Evolutionary conservation across 495 filamentous ascomycete species (phyloP), one percentile per base, ranked within the genome.

Genomic region (Lasiosphaeria miniovina): DNA sequence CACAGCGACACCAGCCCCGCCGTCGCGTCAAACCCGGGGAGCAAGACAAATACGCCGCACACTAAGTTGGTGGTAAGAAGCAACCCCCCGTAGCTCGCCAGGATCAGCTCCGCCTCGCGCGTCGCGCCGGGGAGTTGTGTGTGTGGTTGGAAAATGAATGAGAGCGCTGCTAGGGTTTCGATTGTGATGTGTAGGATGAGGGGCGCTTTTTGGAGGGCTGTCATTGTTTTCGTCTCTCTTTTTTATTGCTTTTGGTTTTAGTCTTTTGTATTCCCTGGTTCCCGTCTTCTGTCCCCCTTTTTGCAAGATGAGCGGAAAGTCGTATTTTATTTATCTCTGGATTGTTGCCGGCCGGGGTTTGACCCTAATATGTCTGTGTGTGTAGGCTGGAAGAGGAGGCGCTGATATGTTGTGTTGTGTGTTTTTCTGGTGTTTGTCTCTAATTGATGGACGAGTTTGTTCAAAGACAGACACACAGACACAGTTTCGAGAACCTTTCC

Each of bases 41-140:
- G 58, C n/a, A 24, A 7, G 8, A 71, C 53, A 43, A 77, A 56
- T 35, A 33, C 40, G 7, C 67, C 49, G 9, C 56, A 56, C 12
- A 75, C 36, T 2, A 76, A 45, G 54, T 69, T 74, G 34, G 73
- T 75, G 3, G 72, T 60, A 14, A 75, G 35, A 0, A 80, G 55
- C 4, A 76, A 61, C 1, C 73, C 75, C 9, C 76, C 76, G 6
- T 74, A 72, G 60, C 72, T 75, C 38, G 58, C 61, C 9, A 80
- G 59, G 46, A 80, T 69, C 34, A 77, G 75, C 9, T 54, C 61
- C 9, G 68, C 67, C 1, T 74, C 71, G 9, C 52, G 38, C 0
- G 70, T 61, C 36, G 68, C 68, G 46, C 52, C 54, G 2, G 46
- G 33, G 1, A 59, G 46, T 24, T 55, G 60, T 34, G 36, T 1